Percentiles rank a stretch among this genome's conserved stretches.
phyloP scores from a whole-genome alignment of 148 eudicot genomes.

The Camellia lanceoleosa region DNA sequence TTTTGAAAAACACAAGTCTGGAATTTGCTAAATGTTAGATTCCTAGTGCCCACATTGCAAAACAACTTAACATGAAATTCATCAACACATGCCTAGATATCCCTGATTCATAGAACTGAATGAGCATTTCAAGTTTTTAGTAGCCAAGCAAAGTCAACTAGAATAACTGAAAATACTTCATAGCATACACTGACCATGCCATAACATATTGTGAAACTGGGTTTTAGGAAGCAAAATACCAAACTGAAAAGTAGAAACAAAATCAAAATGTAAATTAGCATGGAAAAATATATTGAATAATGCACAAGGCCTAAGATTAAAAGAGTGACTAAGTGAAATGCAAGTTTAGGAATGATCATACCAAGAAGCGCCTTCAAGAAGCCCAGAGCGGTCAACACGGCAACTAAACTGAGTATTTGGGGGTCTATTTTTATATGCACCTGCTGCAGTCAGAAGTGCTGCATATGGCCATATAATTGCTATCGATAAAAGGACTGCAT shows the following conservation, averaged over 20 bases:
- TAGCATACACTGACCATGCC: neutral
- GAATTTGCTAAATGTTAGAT: neutral
- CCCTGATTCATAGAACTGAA: neutral
- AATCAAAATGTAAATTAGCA: neutral
- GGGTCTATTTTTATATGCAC: conserved; percentile 68
- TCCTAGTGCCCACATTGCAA: neutral
- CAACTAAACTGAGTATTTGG: conserved; percentile 65
- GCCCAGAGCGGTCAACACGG: conserved; percentile 83
- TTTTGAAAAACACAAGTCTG: no score
- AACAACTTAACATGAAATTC: neutral
- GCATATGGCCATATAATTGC: conserved; percentile 77
- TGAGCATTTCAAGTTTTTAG: neutral
- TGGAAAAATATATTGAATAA: no score
- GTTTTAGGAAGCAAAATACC: neutral
- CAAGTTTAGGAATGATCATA: conserved; percentile 23
- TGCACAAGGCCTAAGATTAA: neutral
- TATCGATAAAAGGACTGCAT: conserved; percentile 53
- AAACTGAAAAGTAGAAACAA: neutral
- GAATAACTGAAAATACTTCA: no score
- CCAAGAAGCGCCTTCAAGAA: conserved; percentile 75
- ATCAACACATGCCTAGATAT: neutral
- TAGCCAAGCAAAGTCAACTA: neutral
- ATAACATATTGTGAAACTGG: conserved; percentile 8
- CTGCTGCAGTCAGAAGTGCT: conserved; percentile 70
- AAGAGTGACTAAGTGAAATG: neutral